Percentiles rank a stretch among this genome's conserved stretches.
These are phyloP conservation scores for Gaeumannomyces tritici DNA, from an alignment of 2,329 filamentous ascomycete genomes.

Conservation along the genomic window DNA sequence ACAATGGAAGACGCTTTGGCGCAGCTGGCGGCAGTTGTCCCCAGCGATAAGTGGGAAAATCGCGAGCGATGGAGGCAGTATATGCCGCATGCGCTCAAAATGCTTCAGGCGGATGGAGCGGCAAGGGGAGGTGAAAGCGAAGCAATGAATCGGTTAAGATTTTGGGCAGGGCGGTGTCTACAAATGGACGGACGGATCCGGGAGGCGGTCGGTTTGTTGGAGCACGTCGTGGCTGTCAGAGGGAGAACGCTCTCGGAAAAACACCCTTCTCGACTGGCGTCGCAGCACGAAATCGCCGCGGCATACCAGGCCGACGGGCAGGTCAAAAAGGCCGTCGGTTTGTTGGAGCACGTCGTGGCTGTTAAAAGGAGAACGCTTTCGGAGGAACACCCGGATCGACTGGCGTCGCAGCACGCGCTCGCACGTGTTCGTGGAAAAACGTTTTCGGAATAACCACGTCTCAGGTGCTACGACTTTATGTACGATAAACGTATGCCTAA, in stretches of 20 bases:
- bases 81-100: too few species aligned
- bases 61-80: background rate
- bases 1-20: slow-evolving; percentile 5
- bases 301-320: background rate
- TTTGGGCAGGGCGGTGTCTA: background rate
- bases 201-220: background rate
- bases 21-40: slow-evolving; percentile 8
- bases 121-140: background rate
- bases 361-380: too few species aligned
- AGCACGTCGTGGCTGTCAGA: background rate
- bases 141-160: slow-evolving; percentile 4
- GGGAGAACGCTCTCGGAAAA: background rate
- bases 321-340: too few species aligned
- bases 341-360: too few species aligned
- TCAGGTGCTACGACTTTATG: too few species aligned
- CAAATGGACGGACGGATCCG: background rate
- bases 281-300: background rate
- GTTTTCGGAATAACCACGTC: too few species aligned
- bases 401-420: too few species aligned
- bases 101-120: too few species aligned
- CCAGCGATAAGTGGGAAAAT: slow-evolving; percentile 1
- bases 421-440: too few species aligned
- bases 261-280: background rate
- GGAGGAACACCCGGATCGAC: too few species aligned
- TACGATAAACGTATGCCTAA: too few species aligned